A percentile compares a stretch with the other conserved stretches of the same genome.
Conservation (phyloP, 2,329 filamentous ascomycete species). For the Drechslerella dactyloides region DNA sequence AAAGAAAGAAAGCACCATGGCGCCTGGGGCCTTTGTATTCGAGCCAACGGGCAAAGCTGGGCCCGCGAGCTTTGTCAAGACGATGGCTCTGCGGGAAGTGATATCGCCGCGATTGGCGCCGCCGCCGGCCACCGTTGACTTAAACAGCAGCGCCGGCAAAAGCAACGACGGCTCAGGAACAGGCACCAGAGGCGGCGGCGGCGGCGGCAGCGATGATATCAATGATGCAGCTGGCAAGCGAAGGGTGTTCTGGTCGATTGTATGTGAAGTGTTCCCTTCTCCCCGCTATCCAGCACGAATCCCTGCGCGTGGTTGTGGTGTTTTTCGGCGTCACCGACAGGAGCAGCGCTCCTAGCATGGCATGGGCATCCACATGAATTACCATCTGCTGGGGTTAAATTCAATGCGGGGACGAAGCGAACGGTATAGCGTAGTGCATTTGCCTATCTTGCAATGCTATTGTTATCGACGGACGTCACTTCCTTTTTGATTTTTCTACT, state of each 20-base stretch:
- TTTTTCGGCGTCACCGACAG: slow-evolving; percentile 49
- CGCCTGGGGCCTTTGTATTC: neutral
- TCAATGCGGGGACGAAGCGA: neutral
- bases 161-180: slow-evolving; percentile 25
- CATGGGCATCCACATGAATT: slow-evolving; percentile 13
- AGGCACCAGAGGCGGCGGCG: slow-evolving; percentile 13
- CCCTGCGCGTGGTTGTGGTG: slow-evolving; percentile 37
- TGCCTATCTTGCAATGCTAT: no score
- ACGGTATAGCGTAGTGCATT: no score
- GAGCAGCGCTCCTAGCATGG: slow-evolving; percentile 17
- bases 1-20: neutral
- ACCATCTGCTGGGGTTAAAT: neutral
- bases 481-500: no score
- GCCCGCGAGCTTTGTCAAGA: slow-evolving; percentile 45
- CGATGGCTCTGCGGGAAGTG: slow-evolving; percentile 49
- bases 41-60: neutral
- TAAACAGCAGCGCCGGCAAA: slow-evolving; percentile 11
- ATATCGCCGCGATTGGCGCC: slow-evolving; percentile 35
- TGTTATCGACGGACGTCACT: no score
- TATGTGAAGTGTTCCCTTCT: slow-evolving; percentile 26
- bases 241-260: slow-evolving; percentile 40
- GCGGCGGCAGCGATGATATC: slow-evolving; percentile 15
- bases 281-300: slow-evolving; percentile 12
- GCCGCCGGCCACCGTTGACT: slow-evolving; percentile 30
- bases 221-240: slow-evolving; percentile 39